phyloP scores from a whole-genome alignment of 2,329 filamentous ascomycete species.

The Lasiodiplodia sp. region DNA sequence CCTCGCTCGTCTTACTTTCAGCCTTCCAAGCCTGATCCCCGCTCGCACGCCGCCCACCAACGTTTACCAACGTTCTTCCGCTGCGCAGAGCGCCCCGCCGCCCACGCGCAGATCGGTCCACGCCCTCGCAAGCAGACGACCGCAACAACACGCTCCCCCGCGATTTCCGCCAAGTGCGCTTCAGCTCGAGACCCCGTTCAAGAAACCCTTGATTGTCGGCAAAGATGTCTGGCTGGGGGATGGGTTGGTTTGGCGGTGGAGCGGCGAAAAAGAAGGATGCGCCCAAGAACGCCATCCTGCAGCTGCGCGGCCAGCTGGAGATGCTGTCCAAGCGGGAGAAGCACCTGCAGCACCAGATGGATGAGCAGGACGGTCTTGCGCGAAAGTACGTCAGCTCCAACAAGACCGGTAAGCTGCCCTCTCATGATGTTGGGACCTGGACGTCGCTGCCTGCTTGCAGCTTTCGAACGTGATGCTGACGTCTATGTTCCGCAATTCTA shows the following conservation, averaged over 20 bases:
- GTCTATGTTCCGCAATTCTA: slow-evolving; percentile 51
- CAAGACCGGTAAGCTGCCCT: slow-evolving; percentile 75
- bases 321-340: slow-evolving; percentile 98
- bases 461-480: not conserved
- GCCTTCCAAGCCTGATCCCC: slow-evolving; percentile 2
- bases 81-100: slow-evolving; percentile 19
- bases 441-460: not conserved
- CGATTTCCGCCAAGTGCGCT: slow-evolving; percentile 4
- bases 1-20: not conserved
- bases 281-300: slow-evolving; percentile 95
- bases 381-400: slow-evolving; percentile 88
- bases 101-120: slow-evolving; percentile 19
- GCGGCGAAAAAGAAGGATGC: slow-evolving; percentile 89
- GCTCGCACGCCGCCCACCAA: not conserved
- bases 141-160: slow-evolving; percentile 1
- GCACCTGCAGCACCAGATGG: slow-evolving; percentile 89
- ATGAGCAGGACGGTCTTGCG: slow-evolving; percentile 87
- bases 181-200: not conserved
- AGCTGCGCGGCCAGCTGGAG: slow-evolving; percentile 85
- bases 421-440: not conserved
- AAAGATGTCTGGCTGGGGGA: slow-evolving; percentile 55
- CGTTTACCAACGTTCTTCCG: not conserved
- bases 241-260: slow-evolving; percentile 86
- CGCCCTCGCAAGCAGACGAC: not conserved
- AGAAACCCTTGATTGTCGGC: not conserved